A percentile compares a stretch with the other conserved stretches of the same genome.
phyloP scores from a whole-genome alignment of 169 alveolate species.

The Eimeria sp. region DNA sequence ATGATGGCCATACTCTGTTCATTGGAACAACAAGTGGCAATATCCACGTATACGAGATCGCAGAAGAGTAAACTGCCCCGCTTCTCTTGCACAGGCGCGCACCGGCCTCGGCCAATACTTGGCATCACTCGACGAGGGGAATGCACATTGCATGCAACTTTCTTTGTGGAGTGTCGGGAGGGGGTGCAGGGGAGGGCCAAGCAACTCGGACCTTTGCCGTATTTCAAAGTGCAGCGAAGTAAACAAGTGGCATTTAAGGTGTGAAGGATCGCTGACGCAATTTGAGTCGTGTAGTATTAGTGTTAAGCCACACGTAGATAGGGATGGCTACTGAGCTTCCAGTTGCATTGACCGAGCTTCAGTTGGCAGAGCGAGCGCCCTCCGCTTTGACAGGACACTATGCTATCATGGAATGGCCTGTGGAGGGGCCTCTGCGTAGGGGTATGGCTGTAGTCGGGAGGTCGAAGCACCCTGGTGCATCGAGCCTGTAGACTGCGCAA shows the following conservation, averaged over 20 bases:
- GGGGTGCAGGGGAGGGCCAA: neutral
- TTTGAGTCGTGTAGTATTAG: neutral
- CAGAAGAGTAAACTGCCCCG: slow-evolving; percentile 41
- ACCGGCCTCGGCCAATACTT: slow-evolving; percentile 7
- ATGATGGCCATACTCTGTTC: slow-evolving; percentile 95
- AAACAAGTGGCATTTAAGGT: slow-evolving; percentile 1
- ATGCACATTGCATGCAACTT: neutral
- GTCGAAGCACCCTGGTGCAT: too few species aligned
- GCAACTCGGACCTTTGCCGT: slow-evolving; percentile 25
- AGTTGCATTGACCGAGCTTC: neutral
- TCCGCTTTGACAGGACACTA: too few species aligned
- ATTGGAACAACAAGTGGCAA: slow-evolving; percentile 97
- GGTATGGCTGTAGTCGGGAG: too few species aligned
- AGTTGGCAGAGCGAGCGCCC: neutral
- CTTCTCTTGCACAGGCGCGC: neutral
- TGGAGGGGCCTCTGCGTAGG: too few species aligned
- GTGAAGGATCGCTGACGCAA: neutral
- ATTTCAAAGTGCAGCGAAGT: slow-evolving; percentile 35
- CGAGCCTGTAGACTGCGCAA: too few species aligned
- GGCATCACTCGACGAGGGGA: neutral
- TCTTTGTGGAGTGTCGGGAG: slow-evolving; percentile 14
- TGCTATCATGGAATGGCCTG: too few species aligned
- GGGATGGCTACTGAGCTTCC: neutral
- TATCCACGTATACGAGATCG: slow-evolving; percentile 94
- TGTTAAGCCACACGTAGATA: neutral